Base-by-base conservation (phyloP, 2,329 filamentous ascomycete genomes). In the Microcyclospora tardicrescens region DNA sequence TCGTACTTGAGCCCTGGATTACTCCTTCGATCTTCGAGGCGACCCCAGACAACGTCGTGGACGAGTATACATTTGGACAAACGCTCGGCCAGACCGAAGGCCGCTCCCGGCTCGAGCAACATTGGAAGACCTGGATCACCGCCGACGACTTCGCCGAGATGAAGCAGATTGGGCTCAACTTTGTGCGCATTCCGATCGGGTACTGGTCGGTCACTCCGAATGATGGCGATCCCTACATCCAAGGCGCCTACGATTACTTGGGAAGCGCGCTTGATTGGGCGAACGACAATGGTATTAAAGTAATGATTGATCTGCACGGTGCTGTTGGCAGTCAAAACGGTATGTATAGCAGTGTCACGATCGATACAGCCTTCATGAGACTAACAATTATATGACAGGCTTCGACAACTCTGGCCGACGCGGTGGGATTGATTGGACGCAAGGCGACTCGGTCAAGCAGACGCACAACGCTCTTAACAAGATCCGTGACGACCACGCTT, bases 281-380 rank as follows among this genome's bases (percentile, higher is more conserved):
- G 10, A 59, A 67, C 41, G 60, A 54, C 33, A 64, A 70, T 33
- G 71, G 72, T 3, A 54, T 82, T 35, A 78, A 78, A 51, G 73
- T 81, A 32, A 69, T 79, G 59, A 68, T 83, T 48, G 79, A 83
- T 54, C 59, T 82, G 15, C 79, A 83, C 51, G 78, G 77, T 47
- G 73, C 74, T 27, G 72, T 74, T 13, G 68, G 69, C 6, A 77
- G 73, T 6, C 77, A 81, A 49, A 80, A 80, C 44, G 77, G 77
- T 3, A 24, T 8, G 19, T 24, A 8, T 24, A 8, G 19, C 4
- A 24, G 8, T 8, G 5, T 24, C 8, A 24, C 19, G 8, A 24
- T 24, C 19, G 8, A 8, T 4, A 24, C 8, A 24, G 4, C 5
- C 8, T 24, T 24, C 19, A 8, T 5, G 19, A 24, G n/a, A 24